Base-by-base conservation (phyloP, 352 stramenopile species). In the Pythium biforme region DNA sequence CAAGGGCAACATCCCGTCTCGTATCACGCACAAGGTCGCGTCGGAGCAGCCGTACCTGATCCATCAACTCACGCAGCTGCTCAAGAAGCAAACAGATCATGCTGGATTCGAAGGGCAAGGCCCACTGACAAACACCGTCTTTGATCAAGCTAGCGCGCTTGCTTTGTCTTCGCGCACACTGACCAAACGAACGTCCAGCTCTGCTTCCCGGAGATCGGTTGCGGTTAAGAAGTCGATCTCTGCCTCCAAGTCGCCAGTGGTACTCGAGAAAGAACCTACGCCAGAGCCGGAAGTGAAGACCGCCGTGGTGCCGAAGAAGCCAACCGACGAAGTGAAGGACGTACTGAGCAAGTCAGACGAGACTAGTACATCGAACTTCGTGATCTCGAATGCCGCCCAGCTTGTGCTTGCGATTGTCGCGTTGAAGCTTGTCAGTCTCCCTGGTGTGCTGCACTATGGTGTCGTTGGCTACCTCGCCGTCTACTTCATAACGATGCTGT, bases 1-100 rank as follows among this genome's bases (percentile, higher is more conserved):
- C 17, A 89, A 89, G 53, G 83, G 83, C 23, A 88, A 43, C 43
- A 89, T 92, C 37, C 81, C 83, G 33, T 68, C 79, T 14, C 81
- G 79, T 1, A 79, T 92, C 40, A 73, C 78, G 23, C 68, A 73
- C n/a, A 87, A 88, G 46, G 80, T 74, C 31, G 79, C 80, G 11
- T 64, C 79, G 4, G 83, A 92, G 34, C 83, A 88, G 62, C 81
- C 81, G 29, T 90, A 81, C 51, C 64, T 90, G 22, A 84, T 90
- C 51, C 50, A 75, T 20, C 75, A 79, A 39, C 79, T 90, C 33
- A 54, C 64, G 14, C 75, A 87, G 4, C 34, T 81, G 43, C 71
- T 90, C 47, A 86, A 87, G 55, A 78, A 84, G 61, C 76, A 58
- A 55, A 77, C 66, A 14, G 62, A 79, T 20, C 54, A 77, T 9